Evolutionary conservation across 345 rosid species (phyloP), one percentile per base, ranked within the genome.

Genomic region (Combretum micranthum): DNA sequence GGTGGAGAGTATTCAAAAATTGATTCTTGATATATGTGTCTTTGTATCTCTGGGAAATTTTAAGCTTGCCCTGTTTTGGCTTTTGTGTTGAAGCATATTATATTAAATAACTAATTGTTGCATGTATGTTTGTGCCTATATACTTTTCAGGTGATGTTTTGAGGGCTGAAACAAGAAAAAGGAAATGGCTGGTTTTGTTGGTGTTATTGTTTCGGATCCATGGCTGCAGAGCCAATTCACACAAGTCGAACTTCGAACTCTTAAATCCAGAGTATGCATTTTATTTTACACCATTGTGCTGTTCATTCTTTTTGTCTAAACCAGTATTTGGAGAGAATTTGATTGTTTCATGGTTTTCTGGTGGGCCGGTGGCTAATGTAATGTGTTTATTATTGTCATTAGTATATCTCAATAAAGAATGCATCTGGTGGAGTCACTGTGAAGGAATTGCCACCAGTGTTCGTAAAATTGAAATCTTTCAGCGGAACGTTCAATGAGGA

Each of bases 151-250:
- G 39, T 32, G 39, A 32, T 32, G 39, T 16, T 50, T 65, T 56
- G 18, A 20, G 61, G 22, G 43, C 42, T 13, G 52, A 56, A 58
- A 65, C 42, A 65, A 51, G 67, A 57, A 42, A 23, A 44, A 7
- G 39, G 64, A 49, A 13, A 93, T 93, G 99, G 77, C 99, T 65
- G 74, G 87, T 77, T 93, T 80, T 75, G 91, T 75, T 64, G 99
- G 99, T 53, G 93, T 93, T 25, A 61, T 83, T 54, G 96, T 93
- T 62, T 87, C 97, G 71, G 99, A 93, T 89, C 90, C 85, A 69
- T 80, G 87, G 97, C 87, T 93, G 59, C 99, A 93, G 52, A 80
- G 99, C 72, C 96, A 93, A 69, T 93, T 93, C 85, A 93, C 99
- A 53, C 99, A 93, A 77, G 99, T 94, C n/a, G 95, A 94, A 72